Evolutionary conservation across 208 protist genomes (phyloP), one percentile per base, ranked within the genome.

Genomic region (Dictyostelium gargantuum): DNA sequence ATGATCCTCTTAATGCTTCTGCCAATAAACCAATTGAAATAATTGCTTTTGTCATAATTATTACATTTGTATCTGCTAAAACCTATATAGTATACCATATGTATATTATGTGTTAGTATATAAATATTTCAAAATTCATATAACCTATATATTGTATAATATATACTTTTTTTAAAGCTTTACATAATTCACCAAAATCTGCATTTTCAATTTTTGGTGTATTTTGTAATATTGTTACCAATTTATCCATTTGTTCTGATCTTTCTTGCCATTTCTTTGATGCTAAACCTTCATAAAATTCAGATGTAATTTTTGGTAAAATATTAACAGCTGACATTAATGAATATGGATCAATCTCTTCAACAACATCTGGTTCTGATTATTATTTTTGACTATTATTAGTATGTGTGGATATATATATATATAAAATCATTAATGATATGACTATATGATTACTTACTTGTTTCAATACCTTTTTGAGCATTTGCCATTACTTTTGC

Each of bases 261-360:
- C 82, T 54, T 35, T 68, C 48, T 66, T 89, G 82, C 82, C 82
- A 89, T 66, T 89, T 89, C 38, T 63, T 68, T 32, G 29, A 29
- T 48, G 66, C 17, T 29, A 89, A 50, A 52, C 82, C 82, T 32
- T 58, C 50, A 48, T 79, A 89, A 40, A 89, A 89, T 40, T 89
- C 82, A n/a, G 19, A 6, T 21, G 13, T 32, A 15, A 89, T 29
- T 54, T 89, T 89, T 56, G 44, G 42, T 50, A 89, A 66, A n/a
- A 89, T 68, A 89, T 89, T 79, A 23, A 89, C 82, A 38, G 82
- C 44, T 38, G 52, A 8, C n/a, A 89, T 48, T 44, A 79, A 54
- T 42, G 82, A 68, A 52, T 79, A 89, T 29, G 70, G 63, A 89
- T 89, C 82, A 54, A 89, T 89, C n/a, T 89, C 82, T 35, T 85